These are phyloP conservation scores for Dictyophora rubrovolvata DNA, from an alignment of 768 basidiomycete genomes.

Conservation along the genomic window DNA sequence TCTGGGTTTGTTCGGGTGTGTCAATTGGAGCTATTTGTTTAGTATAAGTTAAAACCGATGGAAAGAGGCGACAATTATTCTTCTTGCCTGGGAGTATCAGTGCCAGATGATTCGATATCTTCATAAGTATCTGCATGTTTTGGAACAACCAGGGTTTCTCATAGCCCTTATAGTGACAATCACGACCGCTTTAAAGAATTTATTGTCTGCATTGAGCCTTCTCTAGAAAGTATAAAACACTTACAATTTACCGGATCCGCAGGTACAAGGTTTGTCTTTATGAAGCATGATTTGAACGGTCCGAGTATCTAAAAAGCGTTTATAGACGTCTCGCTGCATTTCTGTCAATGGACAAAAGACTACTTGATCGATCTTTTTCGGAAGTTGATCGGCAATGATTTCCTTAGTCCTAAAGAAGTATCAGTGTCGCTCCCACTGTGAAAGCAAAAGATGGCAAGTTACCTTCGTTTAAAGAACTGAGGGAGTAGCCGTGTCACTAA, in stretches of 20 bases:
- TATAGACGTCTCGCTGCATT: conserved; percentile 65
- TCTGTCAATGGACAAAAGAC: conserved; percentile 85
- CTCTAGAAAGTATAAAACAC: conserved; percentile 14
- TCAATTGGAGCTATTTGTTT: conserved; percentile 50
- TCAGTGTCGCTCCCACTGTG: too few relatives aligned
- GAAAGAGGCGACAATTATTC: not conserved
- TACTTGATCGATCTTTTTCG: conserved; percentile 80
- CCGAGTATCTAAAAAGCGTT: conserved; percentile 49
- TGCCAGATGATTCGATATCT: conserved; percentile 80
- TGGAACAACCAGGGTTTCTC: conserved; percentile 39
- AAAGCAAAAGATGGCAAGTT: conserved; percentile 5
- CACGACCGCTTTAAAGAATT: not conserved
- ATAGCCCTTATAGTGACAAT: conserved; percentile 6
- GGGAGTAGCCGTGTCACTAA: conserved; percentile 67
- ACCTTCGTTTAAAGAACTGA: conserved; percentile 76
- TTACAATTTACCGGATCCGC: conserved; percentile 51
- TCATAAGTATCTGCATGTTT: conserved; percentile 74
- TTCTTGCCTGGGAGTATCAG: conserved; percentile 70
- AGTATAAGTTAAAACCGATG: not conserved
- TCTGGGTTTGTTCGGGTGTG: conserved; percentile 46
- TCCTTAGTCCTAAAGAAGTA: conserved; percentile 50
- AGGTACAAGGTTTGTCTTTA: conserved; percentile 62
- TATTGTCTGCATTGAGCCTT: not conserved
- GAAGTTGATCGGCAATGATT: conserved; percentile 74
- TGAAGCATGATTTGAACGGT: conserved; percentile 62